These are phyloP conservation scores for Leishmania major DNA, from an alignment of 208 protist genomes.

Conservation along the genomic window DNA sequence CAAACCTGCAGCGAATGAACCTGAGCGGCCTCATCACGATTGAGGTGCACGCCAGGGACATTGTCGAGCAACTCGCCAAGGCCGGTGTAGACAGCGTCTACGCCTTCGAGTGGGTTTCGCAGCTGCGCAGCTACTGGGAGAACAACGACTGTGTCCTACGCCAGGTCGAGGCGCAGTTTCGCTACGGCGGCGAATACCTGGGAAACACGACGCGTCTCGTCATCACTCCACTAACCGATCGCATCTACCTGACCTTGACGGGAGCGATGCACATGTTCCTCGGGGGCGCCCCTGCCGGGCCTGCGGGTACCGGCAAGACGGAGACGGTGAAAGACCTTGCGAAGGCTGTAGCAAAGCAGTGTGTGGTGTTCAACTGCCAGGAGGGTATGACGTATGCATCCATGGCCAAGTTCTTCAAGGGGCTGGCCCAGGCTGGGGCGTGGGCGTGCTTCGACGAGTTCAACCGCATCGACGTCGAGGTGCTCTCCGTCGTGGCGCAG, in stretches of 20 bases:
- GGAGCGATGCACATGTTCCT: constrained; percentile 96
- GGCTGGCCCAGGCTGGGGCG: constrained; percentile 94
- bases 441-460: constrained; percentile 99
- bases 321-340: constrained; percentile 98
- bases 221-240: constrained; percentile 97
- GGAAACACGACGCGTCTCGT: constrained; percentile 97
- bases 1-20: constrained; percentile 92
- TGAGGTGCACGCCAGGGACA: constrained; percentile 96
- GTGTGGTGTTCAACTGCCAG: constrained; percentile 98
- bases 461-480: constrained; percentile 98
- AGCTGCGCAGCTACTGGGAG: constrained; percentile 97
- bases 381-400: constrained; percentile 96
- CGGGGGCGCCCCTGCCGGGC: constrained; percentile 93
- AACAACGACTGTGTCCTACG: constrained; percentile 90
- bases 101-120: constrained; percentile 97
- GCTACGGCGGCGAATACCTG: constrained; percentile 97
- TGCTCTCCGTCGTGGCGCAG: constrained; percentile 96
- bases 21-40: constrained; percentile 96
- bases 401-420: constrained; percentile 98
- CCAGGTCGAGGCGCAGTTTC: constrained; percentile 94
- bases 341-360: constrained; percentile 97
- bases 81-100: constrained; percentile 81
- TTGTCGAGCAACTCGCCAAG: constrained; percentile 90
- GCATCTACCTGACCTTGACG: constrained; percentile 97
- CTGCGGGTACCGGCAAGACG: constrained; percentile 96